Evolutionary conservation across 495 filamentous ascomycete genomes (phyloP), one percentile per base, ranked within the genome.

Genomic region (Xylaria bambusicola): DNA sequence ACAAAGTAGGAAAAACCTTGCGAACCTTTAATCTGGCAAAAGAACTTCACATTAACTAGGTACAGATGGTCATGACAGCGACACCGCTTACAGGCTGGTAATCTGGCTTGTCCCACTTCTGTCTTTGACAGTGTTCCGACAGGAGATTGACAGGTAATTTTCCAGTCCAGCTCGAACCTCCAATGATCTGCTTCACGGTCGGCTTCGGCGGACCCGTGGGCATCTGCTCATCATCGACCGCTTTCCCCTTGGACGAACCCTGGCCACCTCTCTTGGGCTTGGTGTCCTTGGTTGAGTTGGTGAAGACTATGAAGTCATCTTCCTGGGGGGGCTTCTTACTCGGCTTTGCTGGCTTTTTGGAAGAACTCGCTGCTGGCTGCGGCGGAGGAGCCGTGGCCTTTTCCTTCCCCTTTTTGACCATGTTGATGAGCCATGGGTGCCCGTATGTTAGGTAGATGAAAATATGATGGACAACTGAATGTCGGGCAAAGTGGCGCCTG

Each of bases 121-220:
- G 89, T 75, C 92, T 93, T 72, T 96, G 91, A 67, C 90, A 95
- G 76, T 96, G 91, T 80, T 98, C 94, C 17, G 88, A 87, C 55
- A 98, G 85, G 69, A 98, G 80, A 68, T 93, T 94, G 52, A 96
- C 89, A 3, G 94, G 94, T 36, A 98, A 75, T 71, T 98, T 98
- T 35, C 94, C 94, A 0, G 94, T 98, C 95, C 95, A 98, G 69
- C 92, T 97, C 63, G 90, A 84, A 49, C 94, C 94, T 49, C 91
- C 95, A 71, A 98, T 96, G 56, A 98, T 76, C 62, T 90, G 86
- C 73, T 92, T 89, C 53, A 91, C 87, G 29, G 90, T 86, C 36
- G 91, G 90, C 64, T 88, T 89, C 60, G 92, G 92, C 20, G 85
- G 85, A 0, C 73, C 76, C 3, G 61, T 52, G 31, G 66, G 61